Conservation (phyloP, 495 filamentous ascomycete species). For the Daldinia caldariorum region DNA sequence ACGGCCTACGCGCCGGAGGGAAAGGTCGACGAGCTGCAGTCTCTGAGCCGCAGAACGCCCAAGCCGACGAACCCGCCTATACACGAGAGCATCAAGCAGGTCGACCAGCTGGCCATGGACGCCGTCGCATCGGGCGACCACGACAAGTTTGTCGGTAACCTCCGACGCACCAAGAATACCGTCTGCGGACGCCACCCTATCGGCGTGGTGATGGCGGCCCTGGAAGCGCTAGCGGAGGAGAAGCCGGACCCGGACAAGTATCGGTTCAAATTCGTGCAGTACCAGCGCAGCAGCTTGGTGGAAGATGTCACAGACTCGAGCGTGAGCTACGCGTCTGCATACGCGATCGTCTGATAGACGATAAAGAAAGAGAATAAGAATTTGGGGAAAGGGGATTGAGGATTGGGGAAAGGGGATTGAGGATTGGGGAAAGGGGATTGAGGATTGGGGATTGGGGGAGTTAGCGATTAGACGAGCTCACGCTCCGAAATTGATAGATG, state of each 20-base stretch:
- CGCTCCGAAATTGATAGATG: conserved; percentile 23
- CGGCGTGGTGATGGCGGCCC: conserved; percentile 88
- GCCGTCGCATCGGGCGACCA: conserved; percentile 81
- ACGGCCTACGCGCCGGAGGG: conserved; percentile 76
- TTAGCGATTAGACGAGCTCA: conserved; percentile 33
- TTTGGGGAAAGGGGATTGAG: not conserved
- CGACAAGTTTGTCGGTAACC: conserved; percentile 69
- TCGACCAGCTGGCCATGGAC: conserved; percentile 84
- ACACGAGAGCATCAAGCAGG: conserved; percentile 82
- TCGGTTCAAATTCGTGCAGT: conserved; percentile 85
- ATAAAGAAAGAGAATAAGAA: not conserved
- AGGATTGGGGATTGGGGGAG: too few species aligned
- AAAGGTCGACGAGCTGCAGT: conserved; percentile 42
- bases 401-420: too few species aligned
- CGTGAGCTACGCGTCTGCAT: conserved; percentile 92
- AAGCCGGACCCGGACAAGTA: conserved; percentile 59
- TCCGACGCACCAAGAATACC: conserved; percentile 83
- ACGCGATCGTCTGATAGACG: conserved; percentile 64
- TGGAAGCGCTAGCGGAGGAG: conserved; percentile 67
- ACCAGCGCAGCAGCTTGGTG: conserved; percentile 89
- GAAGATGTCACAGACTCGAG: conserved; percentile 78
- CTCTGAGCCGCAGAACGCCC: conserved; percentile 27
- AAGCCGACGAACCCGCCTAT: conserved; percentile 67
- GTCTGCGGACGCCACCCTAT: conserved; percentile 97
- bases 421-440: too few species aligned